Evolutionary conservation across 805 yeast species (phyloP).

Genomic region (Yamadazyma tumulicola): DNA sequence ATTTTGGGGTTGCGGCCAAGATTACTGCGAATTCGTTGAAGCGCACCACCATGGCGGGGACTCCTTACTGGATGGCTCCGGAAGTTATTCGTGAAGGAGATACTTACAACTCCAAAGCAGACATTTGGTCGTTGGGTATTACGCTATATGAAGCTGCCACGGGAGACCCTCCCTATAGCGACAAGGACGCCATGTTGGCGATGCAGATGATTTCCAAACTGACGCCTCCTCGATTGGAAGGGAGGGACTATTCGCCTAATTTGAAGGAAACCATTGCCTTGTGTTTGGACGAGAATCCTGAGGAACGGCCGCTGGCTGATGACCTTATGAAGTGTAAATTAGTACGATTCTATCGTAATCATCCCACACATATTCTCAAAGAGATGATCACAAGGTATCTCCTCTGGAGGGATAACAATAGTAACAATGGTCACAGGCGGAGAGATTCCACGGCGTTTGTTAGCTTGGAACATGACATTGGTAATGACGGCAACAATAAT

Average conservation of each 20-base stretch:
- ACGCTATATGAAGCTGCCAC: constrained; percentile 93
- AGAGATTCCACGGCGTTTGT: constrained; percentile 41
- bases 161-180: constrained; percentile 96
- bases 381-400: constrained; percentile 74
- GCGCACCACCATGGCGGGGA: constrained; percentile 93
- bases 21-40: constrained; percentile 69
- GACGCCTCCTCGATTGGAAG: constrained; percentile 93
- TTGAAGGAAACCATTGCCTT: constrained; percentile 86
- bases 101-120: constrained; percentile 85
- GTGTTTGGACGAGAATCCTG: constrained; percentile 91
- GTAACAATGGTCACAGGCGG: too few relatives aligned
- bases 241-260: constrained; percentile 69
- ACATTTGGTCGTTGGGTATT: constrained; percentile 96
- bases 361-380: constrained; percentile 58
- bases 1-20: constrained; percentile 98
- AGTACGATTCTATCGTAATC: constrained; percentile 56
- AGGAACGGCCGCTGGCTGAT: constrained; percentile 83
- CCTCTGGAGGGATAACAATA: constrained; percentile 64
- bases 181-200: constrained; percentile 90
- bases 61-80: constrained; percentile 99
- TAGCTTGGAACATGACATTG: constrained; percentile 22
- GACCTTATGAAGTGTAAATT: constrained; percentile 75
- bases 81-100: constrained; percentile 93
- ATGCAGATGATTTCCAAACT: constrained; percentile 90
- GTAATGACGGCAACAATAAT: constrained; percentile 9